A percentile compares a stretch with the other conserved stretches of the same genome.
Conservation (phyloP, 768 basidiomycete genomes). For the Exidia glandulosa region DNA sequence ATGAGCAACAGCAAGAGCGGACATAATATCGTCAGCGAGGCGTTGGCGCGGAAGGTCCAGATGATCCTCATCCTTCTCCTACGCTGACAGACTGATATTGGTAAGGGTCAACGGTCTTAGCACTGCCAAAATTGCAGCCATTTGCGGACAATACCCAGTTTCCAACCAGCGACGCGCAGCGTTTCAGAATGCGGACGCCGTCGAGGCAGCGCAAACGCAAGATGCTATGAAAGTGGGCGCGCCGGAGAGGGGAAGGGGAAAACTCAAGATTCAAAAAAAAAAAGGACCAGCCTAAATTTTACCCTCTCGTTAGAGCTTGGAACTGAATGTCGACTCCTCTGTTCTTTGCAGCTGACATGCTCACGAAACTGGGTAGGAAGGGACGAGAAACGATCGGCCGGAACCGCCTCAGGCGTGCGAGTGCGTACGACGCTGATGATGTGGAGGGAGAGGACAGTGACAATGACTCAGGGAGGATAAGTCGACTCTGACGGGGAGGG, state of each 20-base stretch:
- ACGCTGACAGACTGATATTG: too few relatives aligned
- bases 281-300: too few relatives aligned
- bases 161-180: slow-evolving; percentile 17
- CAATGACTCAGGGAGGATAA: not conserved
- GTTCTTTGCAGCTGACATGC: not conserved
- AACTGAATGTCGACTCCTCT: too few relatives aligned
- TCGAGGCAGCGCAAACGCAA: not conserved
- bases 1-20: slow-evolving; percentile 23
- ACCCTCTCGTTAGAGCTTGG: too few relatives aligned
- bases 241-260: slow-evolving; percentile 3
- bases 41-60: slow-evolving; percentile 5
- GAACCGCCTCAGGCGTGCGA: slow-evolving; percentile 4
- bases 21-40: slow-evolving; percentile 17
- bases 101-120: slow-evolving; percentile 26
- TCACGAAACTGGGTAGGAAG: slow-evolving; percentile 1
- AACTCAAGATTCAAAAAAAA: not conserved
- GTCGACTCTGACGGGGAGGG: too few relatives aligned
- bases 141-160: slow-evolving; percentile 23
- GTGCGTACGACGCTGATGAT: not conserved
- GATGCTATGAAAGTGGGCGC: not conserved
- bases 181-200: slow-evolving; percentile 11
- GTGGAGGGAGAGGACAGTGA: not conserved
- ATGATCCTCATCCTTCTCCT: too few relatives aligned
- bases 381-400: slow-evolving; percentile 10
- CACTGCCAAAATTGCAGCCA: slow-evolving; percentile 21